A percentile compares a stretch with the other conserved stretches of the same genome.
Conservation (phyloP, 1,284 basidiomycete species). For the Irpex sp. region DNA sequence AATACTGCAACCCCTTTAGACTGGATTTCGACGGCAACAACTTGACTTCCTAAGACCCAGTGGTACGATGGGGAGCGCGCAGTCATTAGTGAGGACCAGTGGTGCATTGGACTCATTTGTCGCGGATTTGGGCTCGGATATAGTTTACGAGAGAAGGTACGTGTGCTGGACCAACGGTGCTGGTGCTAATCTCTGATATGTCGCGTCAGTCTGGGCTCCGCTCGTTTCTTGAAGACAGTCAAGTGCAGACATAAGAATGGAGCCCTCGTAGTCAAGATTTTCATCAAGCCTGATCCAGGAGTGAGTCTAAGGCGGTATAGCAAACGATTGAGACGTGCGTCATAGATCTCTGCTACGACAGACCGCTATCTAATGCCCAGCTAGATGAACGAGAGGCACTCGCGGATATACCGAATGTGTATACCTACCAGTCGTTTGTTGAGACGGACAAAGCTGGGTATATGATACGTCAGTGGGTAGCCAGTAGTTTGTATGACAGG, state of each 20-base stretch:
- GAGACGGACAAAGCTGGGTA: conserved; percentile 98
- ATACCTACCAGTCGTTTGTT: conserved; percentile 87
- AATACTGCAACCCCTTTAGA: too few relatives aligned
- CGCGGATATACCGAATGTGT: conserved; percentile 82
- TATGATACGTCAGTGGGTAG: conserved; percentile 92
- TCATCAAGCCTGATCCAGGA: conserved; percentile 73
- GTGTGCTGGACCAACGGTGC: conserved; percentile 14
- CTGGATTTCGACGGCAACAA: background rate
- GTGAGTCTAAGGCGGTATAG: conserved; percentile 62
- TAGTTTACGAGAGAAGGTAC: conserved; percentile 89
- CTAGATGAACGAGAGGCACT: conserved; percentile 84
- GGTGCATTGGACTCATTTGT: conserved; percentile 89
- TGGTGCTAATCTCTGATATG: background rate
- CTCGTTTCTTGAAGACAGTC: conserved; percentile 93
- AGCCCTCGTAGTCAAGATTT: conserved; percentile 76
- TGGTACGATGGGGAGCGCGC: conserved; percentile 61
- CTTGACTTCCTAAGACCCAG: too few relatives aligned
- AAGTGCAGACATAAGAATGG: conserved; percentile 72
- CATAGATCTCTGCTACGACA: background rate
- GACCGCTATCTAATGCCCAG: background rate
- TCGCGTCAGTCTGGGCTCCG: conserved; percentile 70
- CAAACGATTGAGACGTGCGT: conserved; percentile 59
- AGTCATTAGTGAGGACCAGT: conserved; percentile 65
- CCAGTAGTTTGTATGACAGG: conserved; percentile 94
- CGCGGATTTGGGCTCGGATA: conserved; percentile 79